phyloP scores from a whole-genome alignment of 202 grass and related monocot species.

The Elaeis oleifera region DNA sequence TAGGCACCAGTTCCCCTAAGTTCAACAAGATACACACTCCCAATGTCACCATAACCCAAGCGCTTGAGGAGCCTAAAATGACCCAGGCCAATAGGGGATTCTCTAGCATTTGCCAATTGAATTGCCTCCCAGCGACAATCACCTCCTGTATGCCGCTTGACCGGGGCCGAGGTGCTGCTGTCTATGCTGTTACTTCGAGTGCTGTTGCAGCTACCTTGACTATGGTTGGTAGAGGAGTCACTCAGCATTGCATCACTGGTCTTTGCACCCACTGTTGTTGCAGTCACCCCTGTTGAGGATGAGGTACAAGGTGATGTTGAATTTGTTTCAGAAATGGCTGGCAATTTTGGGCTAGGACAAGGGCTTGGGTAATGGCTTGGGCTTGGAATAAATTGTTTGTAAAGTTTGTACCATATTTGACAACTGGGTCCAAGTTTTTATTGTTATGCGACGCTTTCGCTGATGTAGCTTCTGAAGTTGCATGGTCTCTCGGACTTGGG shows the following conservation, averaged over 20 bases:
- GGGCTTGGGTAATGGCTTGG: not conserved
- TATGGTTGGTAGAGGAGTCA: slow-evolving; percentile 2
- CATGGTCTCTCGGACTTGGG: slow-evolving; percentile 8
- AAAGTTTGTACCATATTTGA: not conserved
- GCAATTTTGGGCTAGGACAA: not conserved
- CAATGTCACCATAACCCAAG: slow-evolving; percentile 86
- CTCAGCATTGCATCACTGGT: slow-evolving; percentile 3
- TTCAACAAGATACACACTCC: slow-evolving; percentile 90
- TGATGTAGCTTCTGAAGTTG: not conserved
- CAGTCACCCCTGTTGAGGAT: not conserved
- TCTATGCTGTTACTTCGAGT: slow-evolving; percentile 41
- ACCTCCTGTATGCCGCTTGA: slow-evolving; percentile 54
- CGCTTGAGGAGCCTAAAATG: slow-evolving; percentile 74
- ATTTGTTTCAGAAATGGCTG: slow-evolving; percentile 17
- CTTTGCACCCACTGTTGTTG: not conserved
- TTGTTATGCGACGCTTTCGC: slow-evolving; percentile 1
- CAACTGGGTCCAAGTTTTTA: slow-evolving; percentile 5
- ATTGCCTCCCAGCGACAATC: slow-evolving; percentile 69
- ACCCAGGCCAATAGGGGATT: slow-evolving; percentile 57
- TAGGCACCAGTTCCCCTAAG: slow-evolving; percentile 48
- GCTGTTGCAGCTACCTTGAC: slow-evolving; percentile 16
- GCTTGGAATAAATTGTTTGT: slow-evolving; percentile 3
- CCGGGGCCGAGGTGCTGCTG: slow-evolving; percentile 23
- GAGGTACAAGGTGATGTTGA: not conserved
- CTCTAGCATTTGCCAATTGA: slow-evolving; percentile 33